Percentiles rank a stretch among this genome's conserved stretches.
Evolutionary conservation across 257 asterid species (phyloP).

Genomic region (Paulownia fortunei): DNA sequence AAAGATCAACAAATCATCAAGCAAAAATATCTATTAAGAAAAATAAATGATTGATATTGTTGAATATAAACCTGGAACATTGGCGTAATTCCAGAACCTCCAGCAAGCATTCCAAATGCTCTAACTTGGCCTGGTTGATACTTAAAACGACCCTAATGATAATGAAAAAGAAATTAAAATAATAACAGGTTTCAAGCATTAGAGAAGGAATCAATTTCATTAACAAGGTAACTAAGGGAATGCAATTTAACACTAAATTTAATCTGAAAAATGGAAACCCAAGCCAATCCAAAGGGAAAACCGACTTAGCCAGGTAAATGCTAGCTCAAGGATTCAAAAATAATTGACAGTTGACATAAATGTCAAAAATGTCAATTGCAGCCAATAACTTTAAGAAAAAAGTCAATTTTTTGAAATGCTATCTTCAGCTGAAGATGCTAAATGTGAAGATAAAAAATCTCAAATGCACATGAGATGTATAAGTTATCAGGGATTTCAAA

Average conservation of each 20-base stretch:
- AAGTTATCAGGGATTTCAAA: too few relatives aligned
- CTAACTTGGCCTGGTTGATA: slow-evolving; percentile 61
- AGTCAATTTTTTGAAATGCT: neutral
- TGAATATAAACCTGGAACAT: slow-evolving; percentile 57
- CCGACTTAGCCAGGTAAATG: neutral
- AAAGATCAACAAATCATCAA: neutral
- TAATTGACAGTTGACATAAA: neutral
- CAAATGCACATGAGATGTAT: too few relatives aligned
- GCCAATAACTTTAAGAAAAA: neutral
- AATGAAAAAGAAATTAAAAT: neutral
- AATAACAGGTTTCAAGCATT: slow-evolving; percentile 21
- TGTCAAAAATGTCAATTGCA: too few relatives aligned
- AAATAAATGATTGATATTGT: neutral
- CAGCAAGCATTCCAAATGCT: slow-evolving; percentile 69
- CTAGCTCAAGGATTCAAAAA: neutral
- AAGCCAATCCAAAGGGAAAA: neutral
- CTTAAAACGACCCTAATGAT: slow-evolving; percentile 57
- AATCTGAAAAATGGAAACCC: neutral
- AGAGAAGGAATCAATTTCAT: neutral
- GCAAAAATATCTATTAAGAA: neutral
- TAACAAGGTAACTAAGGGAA: neutral
- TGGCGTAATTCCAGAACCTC: slow-evolving; percentile 68
- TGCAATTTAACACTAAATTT: neutral
- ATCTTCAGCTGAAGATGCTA: slow-evolving; percentile 10
- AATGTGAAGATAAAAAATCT: too few relatives aligned